phyloP scores from a whole-genome alignment of 2,329 filamentous ascomycete genomes.

The Cladosporium austrohemisphaericum region DNA sequence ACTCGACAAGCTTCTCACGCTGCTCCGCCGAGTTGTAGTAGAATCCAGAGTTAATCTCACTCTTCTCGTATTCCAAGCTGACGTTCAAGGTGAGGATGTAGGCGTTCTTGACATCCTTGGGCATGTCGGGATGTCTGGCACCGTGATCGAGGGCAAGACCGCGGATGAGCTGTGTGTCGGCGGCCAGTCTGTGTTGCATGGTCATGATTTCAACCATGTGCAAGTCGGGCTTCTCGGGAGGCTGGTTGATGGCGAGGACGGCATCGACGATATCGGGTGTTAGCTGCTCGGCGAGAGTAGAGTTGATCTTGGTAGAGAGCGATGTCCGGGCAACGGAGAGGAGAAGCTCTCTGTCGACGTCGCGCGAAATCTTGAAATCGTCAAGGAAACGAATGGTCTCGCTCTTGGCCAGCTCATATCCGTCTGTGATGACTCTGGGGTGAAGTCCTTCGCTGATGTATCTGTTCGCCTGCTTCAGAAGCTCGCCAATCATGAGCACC shows the following conservation, averaged over 20 bases:
- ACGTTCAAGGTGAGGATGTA: conserved; percentile 94
- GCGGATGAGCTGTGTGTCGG: conserved; percentile 92
- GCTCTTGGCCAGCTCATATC: conserved; percentile 92
- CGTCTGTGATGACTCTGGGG: conserved; percentile 92
- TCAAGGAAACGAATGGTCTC: conserved; percentile 95
- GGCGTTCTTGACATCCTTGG: conserved; percentile 91
- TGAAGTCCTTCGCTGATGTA: conserved; percentile 97
- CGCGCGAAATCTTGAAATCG: conserved; percentile 80
- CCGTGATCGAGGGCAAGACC: conserved; percentile 93
- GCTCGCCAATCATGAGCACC: conserved; percentile 89
- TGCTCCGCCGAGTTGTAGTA: conserved; percentile 98
- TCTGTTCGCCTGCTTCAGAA: conserved; percentile 94
- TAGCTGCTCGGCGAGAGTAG: conserved; percentile 80
- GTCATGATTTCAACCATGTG: conserved; percentile 99
- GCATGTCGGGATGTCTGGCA: conserved; percentile 96
- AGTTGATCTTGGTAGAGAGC: conserved; percentile 90
- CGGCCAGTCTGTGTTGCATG: conserved; percentile 96
- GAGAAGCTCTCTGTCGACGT: conserved; percentile 90
- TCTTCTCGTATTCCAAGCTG: conserved; percentile 97
- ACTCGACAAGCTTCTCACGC: conserved; percentile 96
- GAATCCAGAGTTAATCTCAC: conserved; percentile 97
- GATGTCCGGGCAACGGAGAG: conserved; percentile 91
- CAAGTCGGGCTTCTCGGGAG: conserved; percentile 86
- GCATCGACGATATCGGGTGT: conserved; percentile 95
- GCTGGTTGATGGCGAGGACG: conserved; percentile 87